Base-by-base conservation (phyloP, 1,139 yeast species). In the Nakaseomyces glabratus region DNA sequence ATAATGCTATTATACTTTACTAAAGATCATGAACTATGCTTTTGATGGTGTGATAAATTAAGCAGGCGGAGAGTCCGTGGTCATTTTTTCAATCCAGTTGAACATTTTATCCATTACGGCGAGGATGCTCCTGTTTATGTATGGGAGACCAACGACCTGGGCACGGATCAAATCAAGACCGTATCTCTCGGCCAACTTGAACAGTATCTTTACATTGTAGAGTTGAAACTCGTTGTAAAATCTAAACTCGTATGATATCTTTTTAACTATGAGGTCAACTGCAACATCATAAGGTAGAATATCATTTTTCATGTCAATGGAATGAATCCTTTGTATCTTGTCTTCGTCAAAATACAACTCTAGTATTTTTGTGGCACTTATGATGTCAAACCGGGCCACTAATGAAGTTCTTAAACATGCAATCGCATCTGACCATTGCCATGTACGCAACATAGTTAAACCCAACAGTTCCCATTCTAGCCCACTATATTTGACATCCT, bases 381-480 rank as follows among this genome's bases (percentile, higher is more conserved):
- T 70, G 14, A 77, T 70, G 23, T 82, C 78, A 53, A 88, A 90
- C 40, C 86, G 68, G n/a, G 80, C 79, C 43, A 71, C 66, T 35
- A 86, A 61, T 1, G 93, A 77, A 33, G 86, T 79, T 34, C 76
- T 66, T 49, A 81, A 74, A 5, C 97, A 94, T 13, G 80, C 74
- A 9, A 85, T 68, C 0, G 94, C 93, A 50, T 84, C 93, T 40
- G 77, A 78, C 54, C 63, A 75, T 54, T 85, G 86, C 52, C 80
- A 79, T 29, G 88, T 73, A 42, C 95, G 71, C 49, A 71, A 71
- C 4, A 95, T 86, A 29, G 85, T 75, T 38, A 75, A 68, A 0
- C 97, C 98, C 42, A 88, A 71, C 28, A 88, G 68, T 58, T 88
- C 95, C 97, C 97, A 90, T 60, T 90, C 98, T 38, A 84, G 64